phyloP scores from a whole-genome alignment of 768 basidiomycete genomes.

The Boletus speciosus region DNA sequence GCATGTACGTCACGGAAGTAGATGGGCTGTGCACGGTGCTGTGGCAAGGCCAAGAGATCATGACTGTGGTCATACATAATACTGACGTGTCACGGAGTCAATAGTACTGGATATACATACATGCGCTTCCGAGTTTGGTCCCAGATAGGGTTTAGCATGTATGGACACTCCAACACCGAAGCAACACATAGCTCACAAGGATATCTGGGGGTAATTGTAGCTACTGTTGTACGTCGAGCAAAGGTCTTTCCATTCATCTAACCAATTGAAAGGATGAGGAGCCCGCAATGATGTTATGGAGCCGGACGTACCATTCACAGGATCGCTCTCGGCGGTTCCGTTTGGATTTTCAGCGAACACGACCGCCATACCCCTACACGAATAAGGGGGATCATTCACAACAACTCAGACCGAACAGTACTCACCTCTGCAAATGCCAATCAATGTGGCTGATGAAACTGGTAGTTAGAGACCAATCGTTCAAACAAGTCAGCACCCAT shows the following conservation, averaged over 20 bases:
- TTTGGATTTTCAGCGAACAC: constrained; percentile 36
- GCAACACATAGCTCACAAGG: not conserved
- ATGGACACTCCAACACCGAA: not conserved
- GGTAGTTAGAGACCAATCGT: not conserved
- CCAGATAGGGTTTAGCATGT: too few relatives aligned
- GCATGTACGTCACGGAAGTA: too few relatives aligned
- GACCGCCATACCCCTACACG: constrained; percentile 39
- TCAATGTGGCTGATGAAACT: constrained; percentile 22
- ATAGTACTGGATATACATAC: too few relatives aligned
- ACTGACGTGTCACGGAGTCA: too few relatives aligned
- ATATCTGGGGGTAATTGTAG: not conserved
- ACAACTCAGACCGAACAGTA: not conserved
- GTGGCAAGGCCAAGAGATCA: too few relatives aligned
- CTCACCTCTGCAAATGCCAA: constrained; percentile 24
- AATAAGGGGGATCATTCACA: constrained; percentile 38
- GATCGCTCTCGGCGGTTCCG: constrained; percentile 17
- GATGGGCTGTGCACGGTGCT: too few relatives aligned
- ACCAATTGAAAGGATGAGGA: not conserved
- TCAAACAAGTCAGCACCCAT: not conserved
- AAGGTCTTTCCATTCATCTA: constrained; percentile 20
- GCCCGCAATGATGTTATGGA: not conserved
- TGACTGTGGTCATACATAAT: too few relatives aligned
- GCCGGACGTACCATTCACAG: constrained; percentile 16
- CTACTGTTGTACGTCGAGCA: constrained; percentile 13
- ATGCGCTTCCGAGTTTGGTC: too few relatives aligned